Conservation (phyloP, 129 eudicot species). For the Arctium minus region DNA sequence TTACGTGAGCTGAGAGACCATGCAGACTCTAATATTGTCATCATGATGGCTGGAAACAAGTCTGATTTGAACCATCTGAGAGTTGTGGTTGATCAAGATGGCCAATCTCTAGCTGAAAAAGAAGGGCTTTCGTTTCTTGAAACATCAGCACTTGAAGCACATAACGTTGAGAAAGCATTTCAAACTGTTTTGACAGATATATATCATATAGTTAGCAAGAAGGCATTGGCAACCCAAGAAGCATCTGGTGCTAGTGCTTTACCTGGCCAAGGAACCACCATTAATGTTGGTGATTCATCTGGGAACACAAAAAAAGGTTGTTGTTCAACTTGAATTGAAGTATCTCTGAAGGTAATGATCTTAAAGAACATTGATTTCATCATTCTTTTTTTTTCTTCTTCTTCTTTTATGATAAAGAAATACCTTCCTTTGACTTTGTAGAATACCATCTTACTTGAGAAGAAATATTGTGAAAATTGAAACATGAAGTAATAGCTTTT, state of each 20-base stretch:
- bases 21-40: slow-evolving; percentile 82
- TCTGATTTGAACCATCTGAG: slow-evolving; percentile 77
- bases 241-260: slow-evolving; percentile 39
- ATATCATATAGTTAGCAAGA: slow-evolving; percentile 72
- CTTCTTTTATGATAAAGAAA: slow-evolving; percentile 7
- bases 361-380: slow-evolving; percentile 12
- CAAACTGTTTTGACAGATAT: slow-evolving; percentile 70
- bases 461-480: slow-evolving; percentile 21
- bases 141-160: slow-evolving; percentile 82
- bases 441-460: slow-evolving; percentile 30
- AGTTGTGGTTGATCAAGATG: slow-evolving; percentile 66
- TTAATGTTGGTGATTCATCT: slow-evolving; percentile 52
- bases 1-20: slow-evolving; percentile 80
- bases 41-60: slow-evolving; percentile 91
- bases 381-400: slow-evolving; percentile 5
- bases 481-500: slow-evolving; percentile 6
- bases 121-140: slow-evolving; percentile 88
- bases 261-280: slow-evolving; percentile 83
- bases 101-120: slow-evolving; percentile 74
- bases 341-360: slow-evolving; percentile 7
- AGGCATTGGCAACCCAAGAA: slow-evolving; percentile 79
- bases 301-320: slow-evolving; percentile 49
- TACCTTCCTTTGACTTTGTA: slow-evolving; percentile 24
- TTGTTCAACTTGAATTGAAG: slow-evolving; percentile 57
- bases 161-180: slow-evolving; percentile 69